Percentiles rank a stretch among this genome's conserved stretches.
Conservation (phyloP, 225 moss, liverwort and hornwort species). For the Physcomitrium patens region DNA sequence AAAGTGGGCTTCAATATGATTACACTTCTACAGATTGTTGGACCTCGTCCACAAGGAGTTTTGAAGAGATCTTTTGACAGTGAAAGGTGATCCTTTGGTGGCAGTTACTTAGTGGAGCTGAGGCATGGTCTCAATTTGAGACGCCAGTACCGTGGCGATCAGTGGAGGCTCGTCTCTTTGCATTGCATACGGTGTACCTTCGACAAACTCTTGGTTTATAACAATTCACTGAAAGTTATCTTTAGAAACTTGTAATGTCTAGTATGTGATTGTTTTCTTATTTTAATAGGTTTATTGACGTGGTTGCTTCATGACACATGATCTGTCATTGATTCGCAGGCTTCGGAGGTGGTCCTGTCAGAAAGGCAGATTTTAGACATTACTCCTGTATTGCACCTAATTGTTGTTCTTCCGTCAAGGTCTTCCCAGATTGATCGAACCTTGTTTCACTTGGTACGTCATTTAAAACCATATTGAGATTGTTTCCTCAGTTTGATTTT, state of each 20-base stretch:
- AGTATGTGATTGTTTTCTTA: background rate
- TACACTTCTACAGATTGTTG: slow-evolving; percentile 57
- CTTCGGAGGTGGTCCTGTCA: slow-evolving; percentile 78
- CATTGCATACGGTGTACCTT: slow-evolving; percentile 72
- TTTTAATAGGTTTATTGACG: background rate
- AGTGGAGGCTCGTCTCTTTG: slow-evolving; percentile 88
- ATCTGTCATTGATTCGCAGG: slow-evolving; percentile 44
- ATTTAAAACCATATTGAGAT: slow-evolving; percentile 13
- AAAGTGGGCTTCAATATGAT: slow-evolving; percentile 30
- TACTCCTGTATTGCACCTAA: slow-evolving; percentile 87
- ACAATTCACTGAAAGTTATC: background rate
- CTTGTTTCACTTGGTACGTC: slow-evolving; percentile 74
- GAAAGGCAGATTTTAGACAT: slow-evolving; percentile 78
- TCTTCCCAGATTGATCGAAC: slow-evolving; percentile 74
- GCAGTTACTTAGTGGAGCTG: slow-evolving; percentile 90
- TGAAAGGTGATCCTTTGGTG: slow-evolving; percentile 70
- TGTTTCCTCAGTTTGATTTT: background rate
- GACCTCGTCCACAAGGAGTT: slow-evolving; percentile 52
- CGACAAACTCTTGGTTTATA: slow-evolving; percentile 6
- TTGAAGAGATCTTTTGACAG: slow-evolving; percentile 59
- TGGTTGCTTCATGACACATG: slow-evolving; percentile 7
- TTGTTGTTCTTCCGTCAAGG: slow-evolving; percentile 78
- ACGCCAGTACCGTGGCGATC: slow-evolving; percentile 78
- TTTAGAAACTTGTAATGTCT: background rate
- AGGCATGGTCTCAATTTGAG: slow-evolving; percentile 84